Evolutionary conservation across 2,329 filamentous ascomycete species (phyloP), one percentile per base, ranked within the genome.

Genomic region (Scedosporium apiospermum): DNA sequence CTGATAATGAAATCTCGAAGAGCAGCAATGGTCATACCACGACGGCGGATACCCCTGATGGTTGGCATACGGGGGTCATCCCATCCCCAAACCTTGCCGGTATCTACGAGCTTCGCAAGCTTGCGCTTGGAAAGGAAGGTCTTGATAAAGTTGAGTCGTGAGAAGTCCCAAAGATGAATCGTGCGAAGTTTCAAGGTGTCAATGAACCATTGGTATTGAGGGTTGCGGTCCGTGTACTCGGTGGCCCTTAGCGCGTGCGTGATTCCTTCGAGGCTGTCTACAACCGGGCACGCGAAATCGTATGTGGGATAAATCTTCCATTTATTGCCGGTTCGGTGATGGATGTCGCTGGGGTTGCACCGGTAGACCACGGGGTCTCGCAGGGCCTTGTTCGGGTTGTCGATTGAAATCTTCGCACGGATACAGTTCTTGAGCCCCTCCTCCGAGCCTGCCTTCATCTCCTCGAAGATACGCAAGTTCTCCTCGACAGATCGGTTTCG

Each of bases 291-390:
- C 66, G 89, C 90, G 71, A 93, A 91, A 73, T 95, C 90, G 78
- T 95, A 95, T 66, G 88, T 93, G 41, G 90, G 90, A 76, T 93
- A 93, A 71, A 91, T 88, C 77, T 93, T 93, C 89, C 90, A 93
- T 65, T 81, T 85, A 63, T 79, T 83, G 38, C 90, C 90, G 1
- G 90, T 95, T 68, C 90, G 86, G 78, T 95, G 90, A 74, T 95
- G 89, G 21, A 80, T 68, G 58, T 80, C 78, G 63, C 81, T 80
- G 65, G 79, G 70, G 72, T 96, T 96, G 84, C 92, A 97, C 67
- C 95, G 88, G 82, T 97, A 98, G 74, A 99, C 96, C 75, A 98
- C 93, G 12, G 95, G 95, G 74, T 99, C 95, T 67, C 95, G 85
- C 84, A 98, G 88, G 61, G 95, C 91, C 77, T 96, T 96, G 81